These are phyloP conservation scores for Phaffomyces thermotolerans DNA, from an alignment of 805 yeast genomes.

Conservation along the genomic window DNA sequence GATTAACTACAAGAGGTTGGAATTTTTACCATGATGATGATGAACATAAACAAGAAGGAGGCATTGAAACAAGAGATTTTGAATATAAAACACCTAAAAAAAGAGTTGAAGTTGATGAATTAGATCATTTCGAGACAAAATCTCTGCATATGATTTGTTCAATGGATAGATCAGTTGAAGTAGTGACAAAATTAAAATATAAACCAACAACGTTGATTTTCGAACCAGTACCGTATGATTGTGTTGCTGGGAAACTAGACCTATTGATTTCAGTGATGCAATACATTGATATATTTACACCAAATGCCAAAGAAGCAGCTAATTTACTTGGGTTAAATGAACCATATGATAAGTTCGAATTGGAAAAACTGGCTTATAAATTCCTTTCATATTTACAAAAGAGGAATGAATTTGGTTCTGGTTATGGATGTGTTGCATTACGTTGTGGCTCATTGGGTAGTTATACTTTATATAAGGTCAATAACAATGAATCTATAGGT, in stretches of 20 bases:
- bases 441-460: slow-evolving; percentile 78
- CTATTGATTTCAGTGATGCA: slow-evolving; percentile 32
- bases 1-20: slow-evolving; percentile 77
- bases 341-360: slow-evolving; percentile 33
- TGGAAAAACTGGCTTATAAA: slow-evolving; percentile 36
- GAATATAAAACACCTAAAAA: slow-evolving; percentile 54
- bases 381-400: slow-evolving; percentile 36
- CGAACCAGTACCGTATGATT: slow-evolving; percentile 84
- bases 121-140: slow-evolving; percentile 28
- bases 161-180: slow-evolving; percentile 28
- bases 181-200: background rate
- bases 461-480: slow-evolving; percentile 31
- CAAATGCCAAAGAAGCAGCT: slow-evolving; percentile 82
- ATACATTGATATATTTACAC: slow-evolving; percentile 58
- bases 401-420: slow-evolving; percentile 21
- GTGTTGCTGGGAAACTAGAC: slow-evolving; percentile 44
- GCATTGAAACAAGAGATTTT: slow-evolving; percentile 36
- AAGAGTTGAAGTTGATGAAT: slow-evolving; percentile 50
- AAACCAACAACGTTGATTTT: slow-evolving; percentile 34
- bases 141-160: slow-evolving; percentile 60
- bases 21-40: slow-evolving; percentile 51
- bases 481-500: slow-evolving; percentile 11
- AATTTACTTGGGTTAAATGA: slow-evolving; percentile 41
- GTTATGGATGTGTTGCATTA: slow-evolving; percentile 45
- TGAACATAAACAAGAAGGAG: background rate